Evolutionary conservation across 2,329 filamentous ascomycete genomes (phyloP).

Genomic region (Magnaporthales sp.): DNA sequence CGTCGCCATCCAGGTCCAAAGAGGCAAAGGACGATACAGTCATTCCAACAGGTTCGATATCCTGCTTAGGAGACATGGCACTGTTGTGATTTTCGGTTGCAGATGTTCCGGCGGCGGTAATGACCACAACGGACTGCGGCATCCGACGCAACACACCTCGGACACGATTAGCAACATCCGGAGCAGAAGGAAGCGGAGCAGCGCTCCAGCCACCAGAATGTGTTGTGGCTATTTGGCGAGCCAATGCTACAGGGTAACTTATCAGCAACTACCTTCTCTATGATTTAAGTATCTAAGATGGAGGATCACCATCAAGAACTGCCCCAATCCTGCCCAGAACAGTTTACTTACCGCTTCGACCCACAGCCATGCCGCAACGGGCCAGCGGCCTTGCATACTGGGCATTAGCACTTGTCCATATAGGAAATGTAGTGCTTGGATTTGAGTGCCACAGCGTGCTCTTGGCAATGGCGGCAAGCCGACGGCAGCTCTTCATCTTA

Average conservation of each 20-base stretch:
- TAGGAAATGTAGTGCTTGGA: background rate
- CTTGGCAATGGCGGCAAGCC: constrained; percentile 19
- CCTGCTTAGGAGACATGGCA: background rate
- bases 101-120: constrained; percentile 24
- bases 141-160: constrained; percentile 45
- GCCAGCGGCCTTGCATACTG: background rate
- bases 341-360: background rate
- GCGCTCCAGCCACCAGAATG: background rate
- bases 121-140: constrained; percentile 46
- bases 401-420: background rate
- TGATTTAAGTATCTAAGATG: background rate
- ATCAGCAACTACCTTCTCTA: background rate
- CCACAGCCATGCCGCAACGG: background rate
- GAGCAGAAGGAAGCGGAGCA: constrained; percentile 9
- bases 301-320: background rate
- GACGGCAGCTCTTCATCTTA: constrained; percentile 23
- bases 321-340: background rate
- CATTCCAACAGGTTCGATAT: constrained; percentile 32
- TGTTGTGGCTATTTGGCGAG: background rate
- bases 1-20: constrained; percentile 36
- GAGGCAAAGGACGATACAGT: constrained; percentile 54
- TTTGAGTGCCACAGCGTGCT: constrained; percentile 9
- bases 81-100: constrained; percentile 22
- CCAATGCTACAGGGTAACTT: background rate
- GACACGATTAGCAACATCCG: constrained; percentile 34